These are phyloP conservation scores for Batrachochytrium dendrobatidis DNA, from an alignment of 371 early-diverging fungal species.

Conservation along the genomic window DNA sequence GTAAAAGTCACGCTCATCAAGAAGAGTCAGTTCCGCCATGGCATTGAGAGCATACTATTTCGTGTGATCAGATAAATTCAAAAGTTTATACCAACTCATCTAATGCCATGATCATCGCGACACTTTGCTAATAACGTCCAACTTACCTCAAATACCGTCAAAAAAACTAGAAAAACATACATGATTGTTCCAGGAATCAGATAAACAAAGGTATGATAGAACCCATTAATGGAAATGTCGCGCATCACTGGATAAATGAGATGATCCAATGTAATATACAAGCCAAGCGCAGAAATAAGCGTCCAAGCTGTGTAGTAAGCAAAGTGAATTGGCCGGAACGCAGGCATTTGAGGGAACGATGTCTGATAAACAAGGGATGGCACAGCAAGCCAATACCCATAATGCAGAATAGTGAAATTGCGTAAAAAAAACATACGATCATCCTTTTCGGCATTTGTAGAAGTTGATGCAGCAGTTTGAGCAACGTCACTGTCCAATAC, in stretches of 20 bases:
- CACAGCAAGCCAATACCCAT: neutral
- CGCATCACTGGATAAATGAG: neutral
- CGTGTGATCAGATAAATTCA: too few relatives aligned
- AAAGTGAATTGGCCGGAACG: constrained; percentile 2
- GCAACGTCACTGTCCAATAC: too few relatives aligned
- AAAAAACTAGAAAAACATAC: neutral
- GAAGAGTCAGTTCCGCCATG: neutral
- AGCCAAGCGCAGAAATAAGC: neutral
- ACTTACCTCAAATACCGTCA: neutral
- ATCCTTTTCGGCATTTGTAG: neutral
- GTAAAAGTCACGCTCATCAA: constrained; percentile 3
- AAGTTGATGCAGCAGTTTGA: neutral
- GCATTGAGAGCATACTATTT: neutral
- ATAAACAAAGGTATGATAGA: neutral
- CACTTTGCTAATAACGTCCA: too few relatives aligned
- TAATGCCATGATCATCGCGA: too few relatives aligned
- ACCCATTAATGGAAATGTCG: neutral
- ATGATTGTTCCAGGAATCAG: neutral
- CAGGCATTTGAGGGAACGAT: neutral
- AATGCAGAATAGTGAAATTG: neutral
- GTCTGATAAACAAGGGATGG: neutral
- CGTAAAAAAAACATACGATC: neutral
- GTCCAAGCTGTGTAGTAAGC: constrained; percentile 3
- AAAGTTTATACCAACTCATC: too few relatives aligned
- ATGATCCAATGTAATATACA: constrained; percentile 1